A percentile compares a stretch with the other conserved stretches of the same genome.
Evolutionary conservation across 164 flowering plant genomes (phyloP).

Genomic region (Vitis amurensis): DNA sequence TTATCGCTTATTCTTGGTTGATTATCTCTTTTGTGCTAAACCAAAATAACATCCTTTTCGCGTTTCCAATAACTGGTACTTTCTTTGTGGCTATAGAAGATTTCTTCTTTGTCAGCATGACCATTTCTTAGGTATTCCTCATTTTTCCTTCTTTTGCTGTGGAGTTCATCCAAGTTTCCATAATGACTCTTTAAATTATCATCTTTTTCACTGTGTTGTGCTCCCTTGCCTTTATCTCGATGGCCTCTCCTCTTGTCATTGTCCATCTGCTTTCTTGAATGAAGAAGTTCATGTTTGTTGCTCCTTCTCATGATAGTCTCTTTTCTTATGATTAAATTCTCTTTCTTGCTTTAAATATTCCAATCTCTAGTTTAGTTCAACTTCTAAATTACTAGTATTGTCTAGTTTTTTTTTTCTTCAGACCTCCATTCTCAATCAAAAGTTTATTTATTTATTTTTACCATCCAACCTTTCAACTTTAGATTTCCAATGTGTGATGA

Average conservation of each 20-base stretch:
- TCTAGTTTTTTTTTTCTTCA: slow-evolving; percentile 29
- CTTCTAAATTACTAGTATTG: slow-evolving; percentile 28
- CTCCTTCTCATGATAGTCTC: slow-evolving; percentile 22
- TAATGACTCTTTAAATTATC: no score
- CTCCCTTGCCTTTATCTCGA: no score
- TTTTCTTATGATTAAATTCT: slow-evolving; percentile 29
- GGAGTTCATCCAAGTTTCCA: no score
- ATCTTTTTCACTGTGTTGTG: no score
- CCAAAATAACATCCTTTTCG: no score
- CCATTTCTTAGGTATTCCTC: slow-evolving; percentile 20
- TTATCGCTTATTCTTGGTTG: no score
- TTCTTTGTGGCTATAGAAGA: no score
- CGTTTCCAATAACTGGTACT: no score
- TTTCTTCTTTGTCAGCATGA: no score
- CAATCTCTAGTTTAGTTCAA: slow-evolving; percentile 40
- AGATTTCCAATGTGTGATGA: slow-evolving; percentile 34
- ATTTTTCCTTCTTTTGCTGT: background rate
- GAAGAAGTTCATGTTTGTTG: background rate
- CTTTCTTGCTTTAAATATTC: slow-evolving; percentile 36
- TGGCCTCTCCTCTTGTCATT: no score
- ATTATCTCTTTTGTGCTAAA: no score
- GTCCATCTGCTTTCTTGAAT: no score
- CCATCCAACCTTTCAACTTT: slow-evolving; percentile 22
- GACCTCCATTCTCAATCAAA: slow-evolving; percentile 30
- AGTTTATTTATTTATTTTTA: slow-evolving; percentile 25